These are phyloP conservation scores for Wilcoxina mikolae DNA, from an alignment of 495 filamentous ascomycete genomes.

Conservation along the genomic window DNA sequence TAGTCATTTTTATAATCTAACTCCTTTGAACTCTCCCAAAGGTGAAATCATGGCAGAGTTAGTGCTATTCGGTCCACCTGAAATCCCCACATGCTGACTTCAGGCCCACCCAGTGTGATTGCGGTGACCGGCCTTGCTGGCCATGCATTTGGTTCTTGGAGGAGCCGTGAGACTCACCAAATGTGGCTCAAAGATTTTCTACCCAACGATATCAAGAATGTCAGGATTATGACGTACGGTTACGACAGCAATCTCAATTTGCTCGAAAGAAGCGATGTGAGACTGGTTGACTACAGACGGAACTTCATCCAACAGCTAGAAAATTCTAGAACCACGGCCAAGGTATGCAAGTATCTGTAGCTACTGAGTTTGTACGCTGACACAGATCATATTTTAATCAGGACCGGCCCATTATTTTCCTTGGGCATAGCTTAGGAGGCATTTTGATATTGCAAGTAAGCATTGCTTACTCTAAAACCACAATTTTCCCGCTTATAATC, in stretches of 20 bases:
- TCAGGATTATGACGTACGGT: conserved; percentile 28
- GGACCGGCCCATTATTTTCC: conserved; percentile 27
- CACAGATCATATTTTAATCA: neutral
- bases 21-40: conserved; percentile 6
- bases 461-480: neutral
- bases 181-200: conserved; percentile 32
- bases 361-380: neutral
- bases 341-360: conserved; percentile 9
- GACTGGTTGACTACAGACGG: conserved; percentile 22
- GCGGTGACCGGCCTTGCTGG: conserved; percentile 27
- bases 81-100: neutral
- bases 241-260: conserved; percentile 30
- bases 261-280: conserved; percentile 10
- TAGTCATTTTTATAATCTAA: conserved; percentile 6
- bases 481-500: neutral
- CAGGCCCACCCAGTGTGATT: conserved; percentile 18
- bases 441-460: conserved; percentile 29
- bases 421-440: conserved; percentile 30
- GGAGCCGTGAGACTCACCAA: conserved; percentile 13
- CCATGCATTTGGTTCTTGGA: conserved; percentile 30
- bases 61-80: too few relatives aligned
- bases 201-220: conserved; percentile 21
- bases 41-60: conserved; percentile 5
- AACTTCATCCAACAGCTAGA: conserved; percentile 23
- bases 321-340: conserved; percentile 15